phyloP scores from a whole-genome alignment of 768 basidiomycete genomes.

The Mycena olivaceomarginata region DNA sequence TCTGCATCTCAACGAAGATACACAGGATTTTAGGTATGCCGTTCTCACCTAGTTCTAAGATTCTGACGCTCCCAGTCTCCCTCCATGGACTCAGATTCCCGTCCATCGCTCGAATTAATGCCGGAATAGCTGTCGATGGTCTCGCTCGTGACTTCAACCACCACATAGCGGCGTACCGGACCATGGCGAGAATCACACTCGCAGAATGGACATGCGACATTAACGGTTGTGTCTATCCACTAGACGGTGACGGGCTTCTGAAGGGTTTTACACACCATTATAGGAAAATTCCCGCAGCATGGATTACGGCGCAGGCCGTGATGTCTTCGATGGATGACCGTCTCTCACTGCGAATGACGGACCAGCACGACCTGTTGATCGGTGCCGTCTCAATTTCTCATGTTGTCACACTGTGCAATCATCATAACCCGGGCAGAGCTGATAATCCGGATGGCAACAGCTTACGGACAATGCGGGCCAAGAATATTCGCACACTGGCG shows the following conservation, averaged over 20 bases:
- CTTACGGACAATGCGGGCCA: background rate
- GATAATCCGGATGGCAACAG: background rate
- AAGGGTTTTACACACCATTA: background rate
- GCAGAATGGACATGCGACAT: constrained; percentile 40
- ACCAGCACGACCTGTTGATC: background rate
- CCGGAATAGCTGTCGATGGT: constrained; percentile 26
- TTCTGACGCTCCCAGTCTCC: constrained; percentile 32
- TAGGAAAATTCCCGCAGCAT: background rate
- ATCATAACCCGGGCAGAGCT: background rate
- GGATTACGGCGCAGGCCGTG: constrained; percentile 3
- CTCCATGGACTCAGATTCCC: constrained; percentile 6
- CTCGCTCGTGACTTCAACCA: constrained; percentile 40
- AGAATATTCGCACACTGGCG: background rate
- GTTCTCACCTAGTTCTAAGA: constrained; percentile 6
- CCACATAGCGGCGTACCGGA: constrained; percentile 37
- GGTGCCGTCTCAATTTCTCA: background rate
- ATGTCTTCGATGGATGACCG: background rate
- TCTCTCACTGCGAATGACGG: background rate
- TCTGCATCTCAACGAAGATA: background rate
- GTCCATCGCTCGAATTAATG: constrained; percentile 22
- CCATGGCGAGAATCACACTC: constrained; percentile 40
- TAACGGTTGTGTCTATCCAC: constrained; percentile 18
- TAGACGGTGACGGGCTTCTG: constrained; percentile 12
- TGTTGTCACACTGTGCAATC: background rate
- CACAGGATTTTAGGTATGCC: constrained; percentile 30